Base-by-base conservation (phyloP, 805 yeast species). In the Suhomyces faveliae region DNA sequence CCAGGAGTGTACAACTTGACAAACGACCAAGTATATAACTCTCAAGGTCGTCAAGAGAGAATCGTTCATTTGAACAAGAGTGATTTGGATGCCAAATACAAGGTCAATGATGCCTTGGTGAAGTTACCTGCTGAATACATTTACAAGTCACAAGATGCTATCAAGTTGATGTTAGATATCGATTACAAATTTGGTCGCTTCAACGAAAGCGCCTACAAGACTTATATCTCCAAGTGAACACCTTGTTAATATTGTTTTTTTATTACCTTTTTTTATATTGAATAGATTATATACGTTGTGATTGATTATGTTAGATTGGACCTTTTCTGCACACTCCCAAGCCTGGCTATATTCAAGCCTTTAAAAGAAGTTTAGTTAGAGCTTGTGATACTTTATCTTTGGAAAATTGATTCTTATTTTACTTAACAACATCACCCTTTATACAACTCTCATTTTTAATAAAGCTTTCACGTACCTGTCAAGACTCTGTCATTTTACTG, bases 121-220 rank as follows among this genome's bases (percentile, higher is more conserved):
- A 68, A 64, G 45, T 59, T 71, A 50, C 78, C 74, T 42, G 70
- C 71, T 42, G 70, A 64, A 54, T 78, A 75, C 62, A 68, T 70
- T 64, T 81, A 79, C 64, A 81, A 80, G 63, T 75, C 83, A 35
- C 80, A 79, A 56, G 84, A 82, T 61, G 74, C 83, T 9, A 76
- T 84, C 24, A 81, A 80, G 61, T 74, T 80, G 50, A 80, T 83
- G 56, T 77, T 81, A 55, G 87, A 83, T 56, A 68, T 83, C 51
- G 86, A 82, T 60, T 79, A 78, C 62, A 81, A 79, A 58, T 82
- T 83, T 59, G 77, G 81, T 27, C 73, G 73, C 56, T 83, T 83
- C 65, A 73, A 79, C 59, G 69, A 69, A 55, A 66, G 67, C 25
- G 76, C 80, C 35, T 83, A 82, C 57, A 52, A 59, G 50, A 69